Percentiles rank a stretch among this genome's conserved stretches.
Conservation (phyloP, 176 grass and related monocot species). For the Musa beccarii region DNA sequence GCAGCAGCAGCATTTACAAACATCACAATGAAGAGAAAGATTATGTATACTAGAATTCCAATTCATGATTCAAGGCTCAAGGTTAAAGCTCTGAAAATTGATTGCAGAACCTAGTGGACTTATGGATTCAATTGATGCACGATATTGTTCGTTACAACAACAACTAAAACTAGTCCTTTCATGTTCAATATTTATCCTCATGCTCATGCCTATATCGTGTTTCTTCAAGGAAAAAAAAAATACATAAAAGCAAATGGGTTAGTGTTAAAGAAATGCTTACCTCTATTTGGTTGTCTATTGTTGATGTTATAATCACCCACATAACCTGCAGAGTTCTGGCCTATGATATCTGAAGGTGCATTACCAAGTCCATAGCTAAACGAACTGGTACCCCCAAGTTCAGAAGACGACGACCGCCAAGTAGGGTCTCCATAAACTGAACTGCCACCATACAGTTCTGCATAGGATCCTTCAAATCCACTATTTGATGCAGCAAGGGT, state of each 20-base stretch:
- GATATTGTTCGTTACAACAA: neutral
- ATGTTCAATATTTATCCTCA: neutral
- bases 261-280: conserved; percentile 36
- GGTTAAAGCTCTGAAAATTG: neutral
- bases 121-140: too few relatives aligned
- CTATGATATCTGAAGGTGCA: conserved; percentile 43
- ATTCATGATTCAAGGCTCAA: neutral
- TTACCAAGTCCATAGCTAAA: conserved; percentile 56
- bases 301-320: conserved; percentile 54
- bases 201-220: neutral
- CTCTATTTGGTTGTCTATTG: conserved; percentile 66
- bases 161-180: neutral
- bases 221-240: neutral
- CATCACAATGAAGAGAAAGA: neutral
- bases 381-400: conserved; percentile 44
- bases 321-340: conserved; percentile 40
- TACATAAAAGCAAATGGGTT: neutral
- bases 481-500: conserved; percentile 43
- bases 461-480: conserved; percentile 44
- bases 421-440: conserved; percentile 73
- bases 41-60: neutral
- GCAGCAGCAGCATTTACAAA: neutral
- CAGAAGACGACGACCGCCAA: conserved; percentile 59
- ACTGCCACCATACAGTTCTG: conserved; percentile 41
- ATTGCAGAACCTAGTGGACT: neutral